Evolutionary conservation across 805 yeast genomes (phyloP).

Genomic region (Metschnikowia borealis): DNA sequence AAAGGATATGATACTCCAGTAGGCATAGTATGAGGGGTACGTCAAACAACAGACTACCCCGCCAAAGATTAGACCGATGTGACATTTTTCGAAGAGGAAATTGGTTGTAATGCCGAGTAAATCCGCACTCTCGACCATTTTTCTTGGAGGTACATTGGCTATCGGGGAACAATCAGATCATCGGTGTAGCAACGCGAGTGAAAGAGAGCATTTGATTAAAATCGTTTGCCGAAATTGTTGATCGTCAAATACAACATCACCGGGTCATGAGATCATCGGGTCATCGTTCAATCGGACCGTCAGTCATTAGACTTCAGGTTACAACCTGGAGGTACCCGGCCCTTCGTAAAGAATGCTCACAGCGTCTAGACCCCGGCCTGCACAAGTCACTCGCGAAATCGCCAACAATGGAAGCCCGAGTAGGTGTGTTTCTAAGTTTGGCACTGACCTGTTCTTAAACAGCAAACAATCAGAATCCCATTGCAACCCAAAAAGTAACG

Average conservation of each 20-base stretch:
- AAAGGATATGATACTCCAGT: too few species aligned
- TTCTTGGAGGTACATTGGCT: neutral
- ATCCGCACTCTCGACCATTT: neutral
- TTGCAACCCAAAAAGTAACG: neutral
- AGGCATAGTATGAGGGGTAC: too few species aligned
- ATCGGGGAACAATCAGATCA: neutral
- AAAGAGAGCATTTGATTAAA: too few species aligned
- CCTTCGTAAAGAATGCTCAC: neutral
- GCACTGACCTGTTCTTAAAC: neutral
- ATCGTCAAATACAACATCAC: neutral
- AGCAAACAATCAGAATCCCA: neutral
- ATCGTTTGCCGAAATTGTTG: neutral
- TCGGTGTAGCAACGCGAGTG: neutral
- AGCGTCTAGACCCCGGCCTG: neutral
- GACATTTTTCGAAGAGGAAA: too few species aligned
- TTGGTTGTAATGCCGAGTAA: neutral
- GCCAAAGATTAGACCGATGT: too few species aligned
- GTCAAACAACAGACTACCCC: too few species aligned
- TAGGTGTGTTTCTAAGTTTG: neutral
- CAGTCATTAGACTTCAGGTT: too few species aligned
- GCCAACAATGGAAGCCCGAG: neutral
- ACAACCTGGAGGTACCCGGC: too few species aligned
- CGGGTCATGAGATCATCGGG: neutral
- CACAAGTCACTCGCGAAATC: neutral
- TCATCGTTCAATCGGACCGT: too few species aligned